Evolutionary conservation across 768 basidiomycete species (phyloP), one percentile per base, ranked within the genome.

Genomic region (Tulasnella sp.): DNA sequence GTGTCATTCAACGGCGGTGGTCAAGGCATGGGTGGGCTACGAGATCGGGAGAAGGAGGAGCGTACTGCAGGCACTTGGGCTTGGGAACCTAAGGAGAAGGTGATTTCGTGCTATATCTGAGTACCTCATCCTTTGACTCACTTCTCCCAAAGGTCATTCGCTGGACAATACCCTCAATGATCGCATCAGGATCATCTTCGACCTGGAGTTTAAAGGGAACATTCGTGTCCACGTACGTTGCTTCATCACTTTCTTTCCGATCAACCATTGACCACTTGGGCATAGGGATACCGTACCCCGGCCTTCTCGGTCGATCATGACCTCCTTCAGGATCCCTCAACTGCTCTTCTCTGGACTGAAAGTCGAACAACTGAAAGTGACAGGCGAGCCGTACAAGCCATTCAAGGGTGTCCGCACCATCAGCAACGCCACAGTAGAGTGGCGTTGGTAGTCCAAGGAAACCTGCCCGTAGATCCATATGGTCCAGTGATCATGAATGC

Each of bases 401-500:
- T 96, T 86, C 71, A 94, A 93, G 68, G 92, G 92, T 14, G 84
- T 96, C 49, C 73, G 90, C 65, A 80, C 82, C 42, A 73, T 75
- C 37, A 77, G 78, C 31, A 67, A 71, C n/a, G 86, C 83, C 1
- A 75, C 77, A 52, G 72, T 89, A 3, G 88, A 90, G 68, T 88
- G 75, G 67, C 65, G 77, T 52, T 70, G 70, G 70, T 71, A 63
- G 21, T 9, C 41, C 41, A 37, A 40, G 21, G 3, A 27, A 1
- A 29, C 3, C 25, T 17, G 17, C 11, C n/a, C 6, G 3, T n/a
- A 23, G 11, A 6, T 7, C 5, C n/a, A 49, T 49, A 27, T 37
- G 36, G n/a, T n/a, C n/a, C n/a, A n/a, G n/a, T n/a, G n/a, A n/a
- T n/a, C n/a, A n/a, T n/a, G n/a, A n/a, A n/a, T n/a, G n/a, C n/a